Evolutionary conservation across 371 early-diverging fungal species (phyloP).

Genomic region (Gilbertella persicaria): DNA sequence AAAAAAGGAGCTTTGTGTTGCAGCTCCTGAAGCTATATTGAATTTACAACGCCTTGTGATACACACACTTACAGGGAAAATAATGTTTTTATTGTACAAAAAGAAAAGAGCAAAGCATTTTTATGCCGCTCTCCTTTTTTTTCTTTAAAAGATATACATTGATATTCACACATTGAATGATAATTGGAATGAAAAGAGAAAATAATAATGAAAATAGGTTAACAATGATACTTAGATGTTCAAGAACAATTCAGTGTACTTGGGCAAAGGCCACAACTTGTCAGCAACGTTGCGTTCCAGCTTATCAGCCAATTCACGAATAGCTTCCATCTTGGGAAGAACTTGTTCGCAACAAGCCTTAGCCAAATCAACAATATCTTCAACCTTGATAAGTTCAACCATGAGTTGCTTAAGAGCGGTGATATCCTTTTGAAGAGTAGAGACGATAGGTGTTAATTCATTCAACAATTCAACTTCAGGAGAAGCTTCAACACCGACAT

Average conservation of each 20-base stretch:
- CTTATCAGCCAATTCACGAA: conserved; percentile 74
- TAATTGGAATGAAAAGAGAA: neutral
- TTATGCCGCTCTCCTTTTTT: conserved; percentile 8
- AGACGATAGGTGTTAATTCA: conserved; percentile 65
- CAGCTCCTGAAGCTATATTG: conserved; percentile 4
- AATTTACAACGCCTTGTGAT: conserved; percentile 5
- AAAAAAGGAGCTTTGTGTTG: neutral
- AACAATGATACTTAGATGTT: conserved; percentile 46
- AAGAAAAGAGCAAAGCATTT: neutral
- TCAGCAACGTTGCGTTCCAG: conserved; percentile 84
- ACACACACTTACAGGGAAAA: conserved; percentile 2
- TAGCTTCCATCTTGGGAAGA: conserved; percentile 69
- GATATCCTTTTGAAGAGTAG: conserved; percentile 56
- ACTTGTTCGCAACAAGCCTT: conserved; percentile 61
- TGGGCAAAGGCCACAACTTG: conserved; percentile 95
- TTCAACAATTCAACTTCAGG: conserved; percentile 79
- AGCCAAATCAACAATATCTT: conserved; percentile 69
- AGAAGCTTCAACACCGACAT: conserved; percentile 50
- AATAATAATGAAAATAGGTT: neutral
- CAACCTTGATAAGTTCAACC: conserved; percentile 57
- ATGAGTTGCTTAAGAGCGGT: conserved; percentile 60
- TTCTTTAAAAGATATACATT: neutral
- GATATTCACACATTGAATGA: neutral
- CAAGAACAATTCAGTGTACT: conserved; percentile 93
- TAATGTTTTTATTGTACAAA: conserved; percentile 10